Evolutionary conservation across 1,284 basidiomycete species (phyloP).

Genomic region (Fomitopsis palustris): DNA sequence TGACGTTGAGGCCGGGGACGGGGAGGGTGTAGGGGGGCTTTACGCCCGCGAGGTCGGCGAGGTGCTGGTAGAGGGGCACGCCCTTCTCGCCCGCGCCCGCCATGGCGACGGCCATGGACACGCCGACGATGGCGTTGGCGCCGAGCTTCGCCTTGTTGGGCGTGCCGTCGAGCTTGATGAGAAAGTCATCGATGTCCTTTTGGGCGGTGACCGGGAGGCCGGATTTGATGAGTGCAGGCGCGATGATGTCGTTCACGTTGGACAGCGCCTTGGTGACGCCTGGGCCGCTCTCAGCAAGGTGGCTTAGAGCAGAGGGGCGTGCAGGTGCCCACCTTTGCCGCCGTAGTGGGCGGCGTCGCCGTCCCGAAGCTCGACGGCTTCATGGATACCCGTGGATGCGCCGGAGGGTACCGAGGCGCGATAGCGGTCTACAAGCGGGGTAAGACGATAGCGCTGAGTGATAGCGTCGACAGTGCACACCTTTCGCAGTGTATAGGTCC

Average conservation of each 20-base stretch:
- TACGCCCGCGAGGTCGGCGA: constrained; percentile 93
- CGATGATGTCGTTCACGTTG: constrained; percentile 94
- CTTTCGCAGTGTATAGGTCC: constrained; percentile 86
- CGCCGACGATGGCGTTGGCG: constrained; percentile 98
- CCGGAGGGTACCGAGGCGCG: constrained; percentile 96
- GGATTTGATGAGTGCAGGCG: constrained; percentile 85
- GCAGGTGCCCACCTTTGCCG: constrained; percentile 75
- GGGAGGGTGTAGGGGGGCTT: constrained; percentile 93
- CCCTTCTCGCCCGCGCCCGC: constrained; percentile 94
- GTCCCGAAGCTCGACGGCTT: constrained; percentile 98
- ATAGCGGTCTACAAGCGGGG: constrained; percentile 70
- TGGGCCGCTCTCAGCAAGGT: constrained; percentile 27
- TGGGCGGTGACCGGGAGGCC: constrained; percentile 88
- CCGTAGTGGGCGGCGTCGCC: constrained; percentile 91
- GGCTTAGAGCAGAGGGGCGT: background rate
- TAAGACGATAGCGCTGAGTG: too few species aligned
- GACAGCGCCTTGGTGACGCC: constrained; percentile 92
- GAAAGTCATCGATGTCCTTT: constrained; percentile 96
- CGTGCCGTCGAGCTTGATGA: constrained; percentile 98
- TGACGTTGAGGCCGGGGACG: constrained; percentile 95
- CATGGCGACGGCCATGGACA: constrained; percentile 94
- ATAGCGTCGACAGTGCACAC: constrained; percentile 44
- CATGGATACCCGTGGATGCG: constrained; percentile 97
- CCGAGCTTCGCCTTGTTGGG: constrained; percentile 99
- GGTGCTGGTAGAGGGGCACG: constrained; percentile 94